Percentiles rank a stretch among this genome's conserved stretches.
Conservation (phyloP, 257 asterid species). For the Salvia splendens region DNA sequence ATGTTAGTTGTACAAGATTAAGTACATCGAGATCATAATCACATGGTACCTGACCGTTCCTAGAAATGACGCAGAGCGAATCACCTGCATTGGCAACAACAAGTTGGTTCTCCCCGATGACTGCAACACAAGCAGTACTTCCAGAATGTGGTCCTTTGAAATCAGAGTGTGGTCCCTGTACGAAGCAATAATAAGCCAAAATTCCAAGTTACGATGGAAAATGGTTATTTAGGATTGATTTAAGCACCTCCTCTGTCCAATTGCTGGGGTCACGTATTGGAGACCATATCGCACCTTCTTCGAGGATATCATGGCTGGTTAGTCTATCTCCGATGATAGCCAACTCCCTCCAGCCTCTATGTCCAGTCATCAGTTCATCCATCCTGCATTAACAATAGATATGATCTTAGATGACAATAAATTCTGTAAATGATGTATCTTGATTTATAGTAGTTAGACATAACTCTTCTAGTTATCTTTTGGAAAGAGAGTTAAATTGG, state of each 20-base stretch:
- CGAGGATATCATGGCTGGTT: slow-evolving; percentile 86
- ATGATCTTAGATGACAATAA: background rate
- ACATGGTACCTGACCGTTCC: slow-evolving; percentile 86
- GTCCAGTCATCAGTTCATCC: slow-evolving; percentile 99
- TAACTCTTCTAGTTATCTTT: background rate
- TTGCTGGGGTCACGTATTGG: slow-evolving; percentile 73
- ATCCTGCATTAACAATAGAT: slow-evolving; percentile 54
- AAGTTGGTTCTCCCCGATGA: slow-evolving; percentile 72
- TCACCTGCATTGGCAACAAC: slow-evolving; percentile 97
- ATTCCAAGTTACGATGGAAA: slow-evolving; percentile 2
- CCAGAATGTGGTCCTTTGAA: slow-evolving; percentile 96
- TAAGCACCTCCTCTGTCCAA: slow-evolving; percentile 95
- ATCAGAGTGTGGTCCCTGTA: slow-evolving; percentile 96
- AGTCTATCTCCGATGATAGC: slow-evolving; percentile 88
- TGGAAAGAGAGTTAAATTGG: too few relatives aligned
- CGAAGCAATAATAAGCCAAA: slow-evolving; percentile 23
- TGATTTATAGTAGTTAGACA: background rate
- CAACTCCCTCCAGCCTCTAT: slow-evolving; percentile 98
- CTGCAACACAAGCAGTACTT: slow-evolving; percentile 93
- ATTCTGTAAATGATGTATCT: too few relatives aligned
- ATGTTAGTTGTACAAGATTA: slow-evolving; percentile 6
- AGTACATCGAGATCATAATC: slow-evolving; percentile 8
- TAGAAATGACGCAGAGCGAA: slow-evolving; percentile 95
- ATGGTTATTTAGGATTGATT: slow-evolving; percentile 8
- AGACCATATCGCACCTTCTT: slow-evolving; percentile 59